A percentile compares a stretch with the other conserved stretches of the same genome.
Evolutionary conservation across 371 early-diverging fungal species (phyloP).

Genomic region (Coemansia sp.): DNA sequence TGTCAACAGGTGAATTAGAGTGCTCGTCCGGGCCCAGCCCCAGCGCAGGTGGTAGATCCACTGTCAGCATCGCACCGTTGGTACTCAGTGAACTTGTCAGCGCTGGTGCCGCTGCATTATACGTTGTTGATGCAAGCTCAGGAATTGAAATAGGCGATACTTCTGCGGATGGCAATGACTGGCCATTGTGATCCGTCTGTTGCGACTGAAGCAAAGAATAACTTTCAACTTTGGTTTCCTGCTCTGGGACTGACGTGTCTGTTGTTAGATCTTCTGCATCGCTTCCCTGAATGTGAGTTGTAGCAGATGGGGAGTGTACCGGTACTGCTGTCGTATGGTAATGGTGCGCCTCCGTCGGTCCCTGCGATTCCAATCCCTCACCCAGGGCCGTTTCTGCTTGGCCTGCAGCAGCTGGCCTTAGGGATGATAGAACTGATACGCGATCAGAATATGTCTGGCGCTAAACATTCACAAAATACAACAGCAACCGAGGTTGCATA

Average conservation of each 20-base stretch:
- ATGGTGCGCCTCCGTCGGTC: not conserved
- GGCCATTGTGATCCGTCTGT: not conserved
- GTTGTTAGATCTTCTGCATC: not conserved
- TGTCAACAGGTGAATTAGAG: slow-evolving; percentile 14
- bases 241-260: not conserved
- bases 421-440: slow-evolving; percentile 46
- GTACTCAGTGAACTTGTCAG: not conserved
- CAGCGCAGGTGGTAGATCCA: slow-evolving; percentile 8
- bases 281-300: not conserved
- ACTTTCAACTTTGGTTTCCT: not conserved
- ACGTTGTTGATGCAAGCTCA: slow-evolving; percentile 2
- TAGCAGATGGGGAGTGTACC: not conserved
- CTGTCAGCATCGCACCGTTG: slow-evolving; percentile 11
- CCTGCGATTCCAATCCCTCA: not conserved
- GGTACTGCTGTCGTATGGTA: not conserved
- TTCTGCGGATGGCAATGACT: not conserved
- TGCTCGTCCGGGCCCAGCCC: slow-evolving; percentile 5
- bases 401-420: slow-evolving; percentile 19
- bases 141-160: slow-evolving; percentile 20
- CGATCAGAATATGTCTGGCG: slow-evolving; percentile 54
- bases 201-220: not conserved
- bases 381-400: not conserved
- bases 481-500: no score
- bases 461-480: slow-evolving; percentile 15
- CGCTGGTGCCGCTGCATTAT: not conserved